Evolutionary conservation across 768 basidiomycete genomes (phyloP).

Genomic region (Calocybe cyanea): DNA sequence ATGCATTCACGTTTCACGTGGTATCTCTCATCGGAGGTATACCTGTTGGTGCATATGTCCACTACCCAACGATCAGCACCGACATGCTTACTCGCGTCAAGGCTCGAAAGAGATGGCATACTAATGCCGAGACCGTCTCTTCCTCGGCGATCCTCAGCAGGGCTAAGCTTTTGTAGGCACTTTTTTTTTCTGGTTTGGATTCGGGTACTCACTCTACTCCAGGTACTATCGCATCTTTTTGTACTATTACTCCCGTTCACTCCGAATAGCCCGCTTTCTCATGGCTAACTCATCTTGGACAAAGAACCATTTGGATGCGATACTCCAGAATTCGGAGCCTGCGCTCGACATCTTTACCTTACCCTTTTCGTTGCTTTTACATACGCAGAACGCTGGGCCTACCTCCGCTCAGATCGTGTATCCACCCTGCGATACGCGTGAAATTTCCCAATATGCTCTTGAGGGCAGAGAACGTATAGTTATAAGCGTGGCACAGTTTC

Average conservation of each 20-base stretch:
- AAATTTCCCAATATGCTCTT: slow-evolving; percentile 56
- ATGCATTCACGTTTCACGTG: slow-evolving; percentile 88
- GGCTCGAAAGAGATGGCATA: slow-evolving; percentile 53
- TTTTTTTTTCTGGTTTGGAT: not conserved
- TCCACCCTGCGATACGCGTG: slow-evolving; percentile 87
- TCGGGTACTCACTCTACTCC: not conserved
- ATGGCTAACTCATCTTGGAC: slow-evolving; percentile 99
- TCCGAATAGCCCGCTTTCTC: slow-evolving; percentile 68
- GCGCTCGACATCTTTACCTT: slow-evolving; percentile 44
- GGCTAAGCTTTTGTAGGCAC: slow-evolving; percentile 57
- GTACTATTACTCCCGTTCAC: slow-evolving; percentile 72
- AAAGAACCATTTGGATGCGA: slow-evolving; percentile 72
- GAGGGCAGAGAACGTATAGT: slow-evolving; percentile 59
- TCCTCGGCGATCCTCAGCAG: slow-evolving; percentile 49
- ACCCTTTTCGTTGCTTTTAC: slow-evolving; percentile 37
- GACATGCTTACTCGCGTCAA: slow-evolving; percentile 87
- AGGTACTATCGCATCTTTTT: slow-evolving; percentile 92
- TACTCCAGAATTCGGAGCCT: slow-evolving; percentile 56
- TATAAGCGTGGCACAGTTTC: slow-evolving; percentile 89
- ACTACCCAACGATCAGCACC: slow-evolving; percentile 95
- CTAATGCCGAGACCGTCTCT: slow-evolving; percentile 57
- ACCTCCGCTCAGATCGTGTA: slow-evolving; percentile 59
- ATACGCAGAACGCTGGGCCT: slow-evolving; percentile 21
- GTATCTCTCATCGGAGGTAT: slow-evolving; percentile 60
- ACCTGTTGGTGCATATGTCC: slow-evolving; percentile 86